Conservation (phyloP, 768 basidiomycete genomes). For the Rickenella mellea region DNA sequence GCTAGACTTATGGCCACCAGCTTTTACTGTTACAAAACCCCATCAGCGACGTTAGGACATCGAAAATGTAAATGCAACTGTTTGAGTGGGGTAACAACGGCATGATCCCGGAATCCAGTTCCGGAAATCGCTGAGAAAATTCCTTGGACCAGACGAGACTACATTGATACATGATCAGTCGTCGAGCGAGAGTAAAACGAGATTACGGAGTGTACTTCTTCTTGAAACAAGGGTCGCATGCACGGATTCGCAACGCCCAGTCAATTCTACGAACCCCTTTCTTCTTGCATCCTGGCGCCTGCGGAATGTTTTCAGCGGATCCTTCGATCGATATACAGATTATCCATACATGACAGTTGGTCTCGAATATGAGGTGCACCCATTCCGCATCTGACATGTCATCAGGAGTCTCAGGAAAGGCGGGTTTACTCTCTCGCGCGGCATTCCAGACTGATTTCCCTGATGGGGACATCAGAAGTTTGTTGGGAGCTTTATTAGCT, state of each 20-base stretch:
- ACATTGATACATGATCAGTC: too few relatives aligned
- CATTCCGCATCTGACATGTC: conserved; percentile 17
- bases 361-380: conserved; percentile 17
- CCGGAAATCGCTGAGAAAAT: conserved; percentile 18
- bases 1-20: conserved; percentile 15
- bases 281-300: conserved; percentile 7
- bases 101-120: conserved; percentile 17
- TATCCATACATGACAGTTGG: too few relatives aligned
- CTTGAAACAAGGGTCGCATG: conserved; percentile 11
- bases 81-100: conserved; percentile 22
- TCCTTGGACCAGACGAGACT: conserved; percentile 15
- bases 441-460: too few relatives aligned
- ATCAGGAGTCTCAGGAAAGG: conserved; percentile 13
- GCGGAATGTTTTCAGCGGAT: too few relatives aligned
- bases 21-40: too few relatives aligned
- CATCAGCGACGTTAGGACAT: neutral
- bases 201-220: conserved; percentile 6
- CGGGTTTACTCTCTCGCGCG: too few relatives aligned
- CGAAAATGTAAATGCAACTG: conserved; percentile 10
- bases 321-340: too few relatives aligned
- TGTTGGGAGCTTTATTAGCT: too few relatives aligned
- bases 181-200: neutral
- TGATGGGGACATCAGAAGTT: too few relatives aligned
- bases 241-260: conserved; percentile 10
- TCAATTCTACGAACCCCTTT: conserved; percentile 11